phyloP scores from a whole-genome alignment of 768 basidiomycete species.

The Boletus rex-veris region DNA sequence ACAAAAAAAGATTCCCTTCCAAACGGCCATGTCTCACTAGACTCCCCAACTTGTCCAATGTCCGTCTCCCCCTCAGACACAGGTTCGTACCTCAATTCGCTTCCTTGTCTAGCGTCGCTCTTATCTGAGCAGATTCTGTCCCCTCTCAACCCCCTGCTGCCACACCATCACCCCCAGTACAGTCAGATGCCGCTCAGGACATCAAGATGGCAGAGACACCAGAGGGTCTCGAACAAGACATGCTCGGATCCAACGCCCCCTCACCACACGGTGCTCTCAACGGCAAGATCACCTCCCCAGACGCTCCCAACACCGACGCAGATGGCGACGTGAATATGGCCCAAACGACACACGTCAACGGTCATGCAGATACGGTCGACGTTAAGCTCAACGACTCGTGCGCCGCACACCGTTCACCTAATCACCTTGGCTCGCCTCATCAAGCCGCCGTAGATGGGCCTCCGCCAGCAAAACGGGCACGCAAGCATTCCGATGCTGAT shows the following conservation, averaged over 20 bases:
- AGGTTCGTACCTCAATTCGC: conserved; percentile 38
- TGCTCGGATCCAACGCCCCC: conserved; percentile 8
- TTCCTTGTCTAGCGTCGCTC: conserved; percentile 22
- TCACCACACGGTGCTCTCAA: conserved; percentile 17
- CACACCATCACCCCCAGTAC: conserved; percentile 45
- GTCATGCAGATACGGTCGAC: conserved; percentile 13
- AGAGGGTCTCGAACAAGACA: conserved; percentile 16
- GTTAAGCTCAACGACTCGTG: conserved; percentile 30
- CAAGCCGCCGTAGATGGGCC: conserved; percentile 34
- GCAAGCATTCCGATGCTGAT: conserved; percentile 74
- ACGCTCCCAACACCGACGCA: conserved; percentile 18
- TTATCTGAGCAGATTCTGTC: conserved; percentile 39
- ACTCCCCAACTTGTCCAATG: conserved; percentile 23
- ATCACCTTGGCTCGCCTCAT: conserved; percentile 31
- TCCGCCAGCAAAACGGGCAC: conserved; percentile 80
- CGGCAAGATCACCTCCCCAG: conserved; percentile 34
- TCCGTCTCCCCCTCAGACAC: conserved; percentile 49
- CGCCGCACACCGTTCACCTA: conserved; percentile 33
- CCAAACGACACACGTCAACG: conserved; percentile 23
- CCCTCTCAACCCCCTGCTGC: conserved; percentile 43
- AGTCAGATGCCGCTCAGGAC: conserved; percentile 47
- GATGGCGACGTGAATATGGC: conserved; percentile 35
- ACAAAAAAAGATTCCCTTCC: conserved; percentile 36
- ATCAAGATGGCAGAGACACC: conserved; percentile 49
- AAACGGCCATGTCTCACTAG: conserved; percentile 59